Base-by-base conservation (phyloP, 495 filamentous ascomycete species). In the Annulohypoxylon maeteangense region DNA sequence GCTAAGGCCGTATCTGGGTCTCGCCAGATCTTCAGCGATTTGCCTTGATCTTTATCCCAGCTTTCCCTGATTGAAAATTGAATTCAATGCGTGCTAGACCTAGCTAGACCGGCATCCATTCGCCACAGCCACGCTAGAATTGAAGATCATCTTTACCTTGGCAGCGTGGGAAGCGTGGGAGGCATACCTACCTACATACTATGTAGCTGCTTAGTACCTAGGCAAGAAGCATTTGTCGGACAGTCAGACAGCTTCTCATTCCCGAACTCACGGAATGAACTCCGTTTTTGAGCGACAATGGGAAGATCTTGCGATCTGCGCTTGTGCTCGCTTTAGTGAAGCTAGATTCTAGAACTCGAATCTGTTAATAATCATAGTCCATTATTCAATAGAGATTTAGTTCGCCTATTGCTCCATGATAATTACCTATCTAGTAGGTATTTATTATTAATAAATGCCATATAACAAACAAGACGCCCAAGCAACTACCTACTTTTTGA, bases 21-120 rank as follows among this genome's bases (percentile, higher is more conserved):
- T 29, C 29, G 32, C 34, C 34, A 61, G 62, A 66, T 66, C 68
- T 56, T 71, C 68, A 44, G 45, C 45, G 10, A 45, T 36, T 20
- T 55, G 45, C 29, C 55, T 25, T 55, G 25, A 48, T 22, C 47
- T 40, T 40, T 40, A 10, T 53, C 40, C 42, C 29, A 48, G 31
- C 47, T 60, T 32, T 16, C 12, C 47, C n/a, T 23, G 29, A 14
- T 57, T 58, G 16, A 20, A 57, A 38, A 23, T 53, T 53, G 44
- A 25, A 60, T 36, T 54, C 50, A 48, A 64, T 64, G 56, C 55
- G 56, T 11, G 40, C 38, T 62, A 16, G 23, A 18, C 44, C n/a
- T n/a, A 16, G 40, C 38, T 62, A 16, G 23, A 18, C 44, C n/a
- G 22, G 12, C 11, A 54, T 59, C 34, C 45, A 22, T 40, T 68